Evolutionary conservation across 176 grass and related monocot species (phyloP), one percentile per base, ranked within the genome.

Genomic region (Lolium perenne): DNA sequence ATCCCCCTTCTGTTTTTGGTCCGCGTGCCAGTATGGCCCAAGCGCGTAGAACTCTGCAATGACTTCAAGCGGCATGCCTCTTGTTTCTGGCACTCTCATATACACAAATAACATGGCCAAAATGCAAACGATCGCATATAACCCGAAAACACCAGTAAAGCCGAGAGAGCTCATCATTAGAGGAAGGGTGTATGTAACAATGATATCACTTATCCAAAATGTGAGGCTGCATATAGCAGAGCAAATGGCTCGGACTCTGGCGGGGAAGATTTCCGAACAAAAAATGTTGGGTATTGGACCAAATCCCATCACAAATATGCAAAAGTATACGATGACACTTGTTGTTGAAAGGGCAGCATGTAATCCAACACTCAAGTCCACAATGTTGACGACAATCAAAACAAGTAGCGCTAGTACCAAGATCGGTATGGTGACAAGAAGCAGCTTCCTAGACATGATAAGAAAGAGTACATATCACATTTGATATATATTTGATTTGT

Each of bases 231-330:
- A 91, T 8, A 95, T 82, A 18, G 88, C 78, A 25, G 87, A 83
- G 83, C 91, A 92, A 12, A 80, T 66, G 20, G 83, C 86, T 10
- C 88, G 88, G 7, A 73, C 86, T 8, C 81, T 87, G 2, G 91
- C 82, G 6, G 93, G 93, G 14, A 93, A 95, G 4, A 95, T 92
- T 32, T 95, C 88, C 0, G 88, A 77, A 9, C 91, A 89, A 2
- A 92, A 77, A 35, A 95, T 89, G 20, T 95, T 95, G 7, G 86
- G 88, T 5, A 91, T 74, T 3, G 91, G 93, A 0, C 88, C 91
- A 13, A 95, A 95, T 32, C 93, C 91, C 80, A 85, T 89, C 4
- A 89, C 91, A 18, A 92, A 95, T 54, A 81, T 79, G 66, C 90
- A 91, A 8, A 95, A 83, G 25, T 92, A 95, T 48, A 82, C 15